These are phyloP conservation scores for Vanrija sp. DNA, from an alignment of 1,284 basidiomycete species.

Conservation along the genomic window DNA sequence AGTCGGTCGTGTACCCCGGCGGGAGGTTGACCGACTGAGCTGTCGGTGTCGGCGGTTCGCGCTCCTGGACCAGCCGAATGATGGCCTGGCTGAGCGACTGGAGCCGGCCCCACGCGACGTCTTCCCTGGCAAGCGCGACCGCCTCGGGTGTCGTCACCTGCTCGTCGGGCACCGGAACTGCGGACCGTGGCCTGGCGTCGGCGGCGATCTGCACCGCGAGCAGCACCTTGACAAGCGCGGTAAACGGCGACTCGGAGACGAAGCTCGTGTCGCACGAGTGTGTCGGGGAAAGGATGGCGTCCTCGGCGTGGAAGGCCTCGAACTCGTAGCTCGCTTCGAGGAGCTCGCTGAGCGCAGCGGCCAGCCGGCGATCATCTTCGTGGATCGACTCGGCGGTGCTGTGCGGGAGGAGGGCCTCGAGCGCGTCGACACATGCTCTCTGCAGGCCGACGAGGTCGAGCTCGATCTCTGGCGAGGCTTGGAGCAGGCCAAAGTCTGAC, in stretches of 20 bases:
- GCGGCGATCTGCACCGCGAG: conserved; percentile 2
- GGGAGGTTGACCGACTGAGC: background rate
- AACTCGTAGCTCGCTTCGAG: conserved; percentile 41
- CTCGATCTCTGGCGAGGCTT: conserved; percentile 8
- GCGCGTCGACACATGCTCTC: conserved; percentile 24
- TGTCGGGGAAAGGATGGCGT: conserved; percentile 7
- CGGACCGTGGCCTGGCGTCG: background rate
- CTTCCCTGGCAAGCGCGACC: conserved; percentile 26
- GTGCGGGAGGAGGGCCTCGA: conserved; percentile 22
- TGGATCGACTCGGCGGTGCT: background rate
- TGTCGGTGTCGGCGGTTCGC: background rate
- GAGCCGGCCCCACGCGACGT: conserved; percentile 33
- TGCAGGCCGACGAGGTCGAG: conserved; percentile 28
- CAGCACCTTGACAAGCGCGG: conserved; percentile 6
- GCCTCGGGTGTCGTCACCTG: background rate
- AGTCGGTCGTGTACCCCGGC: background rate
- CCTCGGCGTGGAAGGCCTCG: conserved; percentile 27
- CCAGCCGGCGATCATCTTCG: conserved; percentile 21
- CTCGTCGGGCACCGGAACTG: background rate
- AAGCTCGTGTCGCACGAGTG: too few species aligned
- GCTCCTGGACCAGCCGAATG: conserved; percentile 18
- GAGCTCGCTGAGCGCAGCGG: conserved; percentile 29
- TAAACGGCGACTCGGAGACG: conserved; percentile 5
- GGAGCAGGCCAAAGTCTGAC: conserved; percentile 2
- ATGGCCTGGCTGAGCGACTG: conserved; percentile 27